These are phyloP conservation scores for Tremellales sp. DNA, from an alignment of 1,284 basidiomycete genomes.

Conservation along the genomic window DNA sequence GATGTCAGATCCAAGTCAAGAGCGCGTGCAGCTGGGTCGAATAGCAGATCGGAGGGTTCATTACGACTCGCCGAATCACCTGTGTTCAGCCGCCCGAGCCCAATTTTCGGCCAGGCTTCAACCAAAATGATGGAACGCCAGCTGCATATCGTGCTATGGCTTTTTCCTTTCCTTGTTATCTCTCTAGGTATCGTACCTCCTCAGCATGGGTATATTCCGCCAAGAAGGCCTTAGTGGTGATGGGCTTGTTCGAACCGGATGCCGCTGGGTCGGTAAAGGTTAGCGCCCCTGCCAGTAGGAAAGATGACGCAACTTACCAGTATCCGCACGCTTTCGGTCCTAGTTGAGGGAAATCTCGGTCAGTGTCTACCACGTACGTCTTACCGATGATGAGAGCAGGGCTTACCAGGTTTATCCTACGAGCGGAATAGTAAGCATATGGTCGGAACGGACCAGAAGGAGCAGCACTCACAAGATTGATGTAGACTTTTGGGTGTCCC, in stretches of 20 bases:
- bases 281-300: slow-evolving; percentile 14
- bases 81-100: too few species aligned
- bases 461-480: slow-evolving; percentile 66
- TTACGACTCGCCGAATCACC: too few species aligned
- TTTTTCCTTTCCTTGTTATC: too few species aligned
- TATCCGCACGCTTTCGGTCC: slow-evolving; percentile 55
- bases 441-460: slow-evolving; percentile 1
- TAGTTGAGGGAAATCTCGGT: slow-evolving; percentile 1
- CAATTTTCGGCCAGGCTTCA: too few species aligned
- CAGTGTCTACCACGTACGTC: neutral
- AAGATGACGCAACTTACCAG: slow-evolving; percentile 60
- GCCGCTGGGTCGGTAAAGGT: slow-evolving; percentile 56
- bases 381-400: neutral
- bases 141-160: too few species aligned
- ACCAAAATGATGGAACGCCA: too few species aligned
- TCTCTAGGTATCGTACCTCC: too few species aligned
- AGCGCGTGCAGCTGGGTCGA: too few species aligned
- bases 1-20: too few species aligned
- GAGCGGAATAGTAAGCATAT: slow-evolving; percentile 76
- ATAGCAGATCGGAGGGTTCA: too few species aligned
- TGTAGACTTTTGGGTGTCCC: slow-evolving; percentile 93
- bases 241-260: slow-evolving; percentile 71
- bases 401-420: slow-evolving; percentile 73
- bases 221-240: too few species aligned
- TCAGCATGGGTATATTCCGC: too few species aligned